Conservation (phyloP, 805 yeast species). For the Brettanomyces nanus region DNA sequence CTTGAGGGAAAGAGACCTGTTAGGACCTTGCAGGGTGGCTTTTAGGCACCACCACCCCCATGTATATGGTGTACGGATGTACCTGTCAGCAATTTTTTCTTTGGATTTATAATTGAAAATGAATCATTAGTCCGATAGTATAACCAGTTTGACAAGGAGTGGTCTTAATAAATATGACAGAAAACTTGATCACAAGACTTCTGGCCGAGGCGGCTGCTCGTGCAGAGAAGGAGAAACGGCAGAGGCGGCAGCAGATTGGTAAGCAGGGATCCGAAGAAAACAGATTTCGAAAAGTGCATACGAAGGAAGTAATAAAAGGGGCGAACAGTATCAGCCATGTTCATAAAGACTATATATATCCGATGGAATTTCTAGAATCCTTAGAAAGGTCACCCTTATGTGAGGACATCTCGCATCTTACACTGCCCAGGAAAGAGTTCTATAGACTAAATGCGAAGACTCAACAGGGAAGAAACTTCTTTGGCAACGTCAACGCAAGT, state of each 20-base stretch:
- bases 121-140: no score
- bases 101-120: no score
- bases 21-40: constrained; percentile 23
- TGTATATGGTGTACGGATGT: no score
- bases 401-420: constrained; percentile 15
- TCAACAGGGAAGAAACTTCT: constrained; percentile 6
- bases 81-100: no score
- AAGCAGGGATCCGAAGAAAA: not conserved
- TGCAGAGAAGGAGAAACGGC: constrained; percentile 20
- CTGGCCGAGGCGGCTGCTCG: constrained; percentile 27
- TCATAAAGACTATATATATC: constrained; percentile 14
- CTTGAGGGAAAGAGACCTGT: constrained; percentile 57
- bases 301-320: not conserved
- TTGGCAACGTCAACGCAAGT: not conserved
- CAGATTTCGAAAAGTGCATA: not conserved
- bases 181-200: constrained; percentile 22
- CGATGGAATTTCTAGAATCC: constrained; percentile 24
- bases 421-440: constrained; percentile 40
- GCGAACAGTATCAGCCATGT: not conserved
- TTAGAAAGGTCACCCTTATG: constrained; percentile 31
- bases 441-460: constrained; percentile 33
- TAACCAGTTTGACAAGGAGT: no score
- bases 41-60: no score
- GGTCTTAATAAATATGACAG: constrained; percentile 4
- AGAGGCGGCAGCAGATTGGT: no score